Conservation (phyloP, 1,284 basidiomycete species). For the Ganoderma meredithae region DNA sequence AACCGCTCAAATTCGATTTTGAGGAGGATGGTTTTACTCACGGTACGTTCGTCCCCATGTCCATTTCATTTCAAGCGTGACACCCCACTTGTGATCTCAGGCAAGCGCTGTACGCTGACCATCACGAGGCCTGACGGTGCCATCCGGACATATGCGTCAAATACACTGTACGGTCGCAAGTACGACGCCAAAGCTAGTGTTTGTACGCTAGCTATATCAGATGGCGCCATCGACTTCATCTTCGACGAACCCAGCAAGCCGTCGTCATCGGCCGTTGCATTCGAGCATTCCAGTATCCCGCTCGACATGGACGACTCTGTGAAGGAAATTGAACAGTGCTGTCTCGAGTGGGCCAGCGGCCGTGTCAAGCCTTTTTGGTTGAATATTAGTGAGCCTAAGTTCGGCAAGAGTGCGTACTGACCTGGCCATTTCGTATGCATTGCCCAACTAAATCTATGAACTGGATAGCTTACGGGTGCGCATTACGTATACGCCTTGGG, state of each 20-base stretch:
- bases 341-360: conserved; percentile 58
- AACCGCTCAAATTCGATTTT: conserved; percentile 53
- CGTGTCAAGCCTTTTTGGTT: conserved; percentile 59
- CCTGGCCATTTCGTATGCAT: background rate
- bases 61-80: background rate
- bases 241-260: conserved; percentile 41
- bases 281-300: conserved; percentile 16
- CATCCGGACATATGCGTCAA: conserved; percentile 58
- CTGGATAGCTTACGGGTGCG: conserved; percentile 59
- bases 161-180: conserved; percentile 51
- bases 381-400: conserved; percentile 53
- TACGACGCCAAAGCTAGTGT: conserved; percentile 54
- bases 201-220: conserved; percentile 59
- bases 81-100: conserved; percentile 40
- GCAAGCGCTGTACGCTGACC: conserved; percentile 63
- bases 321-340: conserved; percentile 56
- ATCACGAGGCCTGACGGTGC: conserved; percentile 60
- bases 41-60: conserved; percentile 38
- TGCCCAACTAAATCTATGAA: conserved; percentile 11
- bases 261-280: conserved; percentile 14
- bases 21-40: conserved; percentile 45
- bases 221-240: conserved; percentile 67
- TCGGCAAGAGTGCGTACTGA: conserved; percentile 50
- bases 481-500: conserved; percentile 60
- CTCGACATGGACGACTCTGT: conserved; percentile 38